Conservation (phyloP, 2,329 filamentous ascomycete species). For the Gliomastix tumulicola region DNA sequence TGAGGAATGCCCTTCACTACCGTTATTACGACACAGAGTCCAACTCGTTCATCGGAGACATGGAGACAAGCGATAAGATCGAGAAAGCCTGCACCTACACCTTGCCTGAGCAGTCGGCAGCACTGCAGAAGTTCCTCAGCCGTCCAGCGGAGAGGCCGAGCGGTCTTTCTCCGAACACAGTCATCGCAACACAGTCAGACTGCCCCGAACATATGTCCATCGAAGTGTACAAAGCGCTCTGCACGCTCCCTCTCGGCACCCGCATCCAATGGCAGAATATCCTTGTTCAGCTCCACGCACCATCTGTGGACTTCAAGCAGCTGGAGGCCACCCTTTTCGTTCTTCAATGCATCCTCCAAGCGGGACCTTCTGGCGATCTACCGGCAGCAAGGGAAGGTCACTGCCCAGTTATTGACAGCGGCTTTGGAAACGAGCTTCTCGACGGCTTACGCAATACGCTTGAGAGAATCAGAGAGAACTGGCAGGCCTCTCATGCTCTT, state of each 20-base stretch:
- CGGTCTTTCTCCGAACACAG: slow-evolving; percentile 35
- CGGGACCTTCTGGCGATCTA: slow-evolving; percentile 27
- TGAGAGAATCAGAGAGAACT: background rate
- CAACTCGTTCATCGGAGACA: slow-evolving; percentile 5
- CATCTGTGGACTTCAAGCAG: slow-evolving; percentile 42
- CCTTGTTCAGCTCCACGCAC: slow-evolving; percentile 37
- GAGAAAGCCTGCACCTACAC: slow-evolving; percentile 28
- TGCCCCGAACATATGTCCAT: slow-evolving; percentile 41
- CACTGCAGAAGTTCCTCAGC: slow-evolving; percentile 30
- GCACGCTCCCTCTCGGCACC: slow-evolving; percentile 36
- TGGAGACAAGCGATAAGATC: slow-evolving; percentile 13
- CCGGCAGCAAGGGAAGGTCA: slow-evolving; percentile 14
- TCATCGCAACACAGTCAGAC: slow-evolving; percentile 37
- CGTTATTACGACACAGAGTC: slow-evolving; percentile 23
- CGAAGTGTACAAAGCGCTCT: slow-evolving; percentile 48
- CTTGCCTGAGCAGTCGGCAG: slow-evolving; percentile 20
- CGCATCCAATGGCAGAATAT: slow-evolving; percentile 51
- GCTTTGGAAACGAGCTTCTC: slow-evolving; percentile 26
- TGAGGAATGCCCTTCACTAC: slow-evolving; percentile 33
- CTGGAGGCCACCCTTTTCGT: slow-evolving; percentile 38
- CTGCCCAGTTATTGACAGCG: slow-evolving; percentile 22
- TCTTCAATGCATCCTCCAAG: slow-evolving; percentile 40
- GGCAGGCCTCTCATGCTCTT: background rate
- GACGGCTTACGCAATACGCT: slow-evolving; percentile 20
- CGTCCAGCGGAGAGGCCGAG: slow-evolving; percentile 15